Evolutionary conservation across 179 eudicot species (phyloP), one percentile per base, ranked within the genome.

Genomic region (Actinidia chinensis): DNA sequence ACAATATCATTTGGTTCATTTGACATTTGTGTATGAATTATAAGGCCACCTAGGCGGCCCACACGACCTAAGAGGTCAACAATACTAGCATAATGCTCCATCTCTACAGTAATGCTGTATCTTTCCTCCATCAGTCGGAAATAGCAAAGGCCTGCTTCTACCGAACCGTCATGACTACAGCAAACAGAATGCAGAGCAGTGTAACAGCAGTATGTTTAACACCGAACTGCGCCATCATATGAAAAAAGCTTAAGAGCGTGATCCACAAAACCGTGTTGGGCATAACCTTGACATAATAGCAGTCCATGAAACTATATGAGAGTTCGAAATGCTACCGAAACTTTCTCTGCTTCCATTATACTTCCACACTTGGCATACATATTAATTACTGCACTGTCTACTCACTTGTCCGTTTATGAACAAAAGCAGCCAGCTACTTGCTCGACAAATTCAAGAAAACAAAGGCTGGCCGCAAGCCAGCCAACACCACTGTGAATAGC

Each of bases 351-450:
- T 10, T 80, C 83, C 0, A 6, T 64, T 67, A 80, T 36, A 61
- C 40, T 47, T 10, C 86, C 86, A 73, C 86, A 81, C 68, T 83
- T 77, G 61, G 81, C 81, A 73, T 83, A 83, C 81, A 80, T 80
- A 61, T 83, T 79, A 50, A 83, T 61, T 60, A 83, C 48, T 55
- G 86, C 75, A 83, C 76, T 80, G 47, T 77, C 76, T 25, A 77
- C 56, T 15, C 58, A 77, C 8, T 23, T 76, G 8, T 73, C 83
- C 83, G 67, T 68, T 25, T 60, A 74, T 76, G 65, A 44, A 74
- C 2, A 77, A 61, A 46, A n/a, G 67, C n/a, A 79, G 51, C 73
- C 79, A 80, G 77, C 83, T 14, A 83, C 52, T 74, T 83, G 83
- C 33, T 48, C 60, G 59, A 83, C 81, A 44, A 56, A 77, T 28